Evolutionary conservation across 2,329 filamentous ascomycete species (phyloP), one percentile per base, ranked within the genome.

Genomic region (Verticillium dahliae): DNA sequence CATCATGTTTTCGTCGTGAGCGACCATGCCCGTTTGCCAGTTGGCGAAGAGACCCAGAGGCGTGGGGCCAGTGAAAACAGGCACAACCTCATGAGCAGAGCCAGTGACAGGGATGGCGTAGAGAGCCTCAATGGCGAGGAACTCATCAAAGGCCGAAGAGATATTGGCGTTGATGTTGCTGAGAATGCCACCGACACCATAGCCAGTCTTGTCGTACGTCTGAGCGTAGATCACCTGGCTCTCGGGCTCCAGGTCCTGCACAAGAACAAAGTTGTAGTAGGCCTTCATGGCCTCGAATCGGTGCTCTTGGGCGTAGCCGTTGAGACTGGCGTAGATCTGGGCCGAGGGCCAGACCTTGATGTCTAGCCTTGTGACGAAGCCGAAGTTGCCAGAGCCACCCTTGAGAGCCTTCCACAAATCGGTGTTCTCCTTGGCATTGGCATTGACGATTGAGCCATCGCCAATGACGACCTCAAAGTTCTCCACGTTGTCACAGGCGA

Each of bases 341-440:
- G 38, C 27, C 9, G 22, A 31, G 39, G 54, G 31, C 50, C 57
- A 58, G 57, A 58, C 57, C 57, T 58, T 41, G 57, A 50, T 61
- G 54, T 73, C 69, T 6, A 70, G 59, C 11, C 67, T 64, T 14
- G 76, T 72, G 18, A 74, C 69, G 59, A 76, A 70, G n/a, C 77
- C 79, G 55, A 80, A 75, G 67, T 81, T 82, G 54, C 73, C 75
- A 4, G 74, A 73, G n/a, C 80, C 80, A 6, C 80, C 80, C 60
- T 78, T 77, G 1, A 81, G 69, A 0, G 79, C 79, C 60, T 73
- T 74, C 68, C 72, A 81, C 1, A 82, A 72, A 45, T 81, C 78
- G 0, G 67, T 11, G 59, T 81, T 73, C 7, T 72, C 61, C 0
- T 69, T 56, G 0, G 65, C 65, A 57, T 75, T 80, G 14, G 75